A percentile compares a stretch with the other conserved stretches of the same genome.
phyloP scores from a whole-genome alignment of 2,329 filamentous ascomycete species.

The Colletotrichum sp. region DNA sequence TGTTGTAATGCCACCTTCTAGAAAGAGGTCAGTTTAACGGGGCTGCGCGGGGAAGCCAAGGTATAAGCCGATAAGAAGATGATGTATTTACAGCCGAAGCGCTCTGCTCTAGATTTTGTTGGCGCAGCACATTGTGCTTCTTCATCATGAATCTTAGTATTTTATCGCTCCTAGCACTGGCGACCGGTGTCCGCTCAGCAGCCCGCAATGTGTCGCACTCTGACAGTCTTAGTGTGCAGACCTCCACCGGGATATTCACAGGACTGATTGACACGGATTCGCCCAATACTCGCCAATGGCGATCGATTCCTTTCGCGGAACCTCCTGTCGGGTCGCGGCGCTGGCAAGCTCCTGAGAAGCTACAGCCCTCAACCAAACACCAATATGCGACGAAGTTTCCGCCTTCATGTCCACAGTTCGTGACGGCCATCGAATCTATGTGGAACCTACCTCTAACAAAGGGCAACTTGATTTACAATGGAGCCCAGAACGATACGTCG shows the following conservation, averaged over 20 bases:
- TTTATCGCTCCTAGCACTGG: not conserved
- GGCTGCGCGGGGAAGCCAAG: not conserved
- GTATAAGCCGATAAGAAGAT: not conserved
- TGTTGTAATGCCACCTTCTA: not conserved
- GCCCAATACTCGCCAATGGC: conserved; percentile 40
- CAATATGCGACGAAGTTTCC: conserved; percentile 31
- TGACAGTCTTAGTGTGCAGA: conserved; percentile 30
- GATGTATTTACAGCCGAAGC: not conserved
- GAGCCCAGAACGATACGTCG: conserved; percentile 24
- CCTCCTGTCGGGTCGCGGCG: conserved; percentile 34
- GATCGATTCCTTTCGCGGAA: conserved; percentile 41
- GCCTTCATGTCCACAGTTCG: conserved; percentile 38
- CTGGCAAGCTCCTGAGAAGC: conserved; percentile 31
- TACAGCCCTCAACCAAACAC: conserved; percentile 26
- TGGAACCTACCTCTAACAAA: conserved; percentile 27
- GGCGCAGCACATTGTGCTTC: not conserved
- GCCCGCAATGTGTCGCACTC: not conserved
- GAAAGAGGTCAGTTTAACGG: not conserved
- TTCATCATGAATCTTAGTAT: not conserved
- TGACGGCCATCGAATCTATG: conserved; percentile 30
- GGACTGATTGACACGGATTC: conserved; percentile 35
- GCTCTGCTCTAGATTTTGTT: not conserved
- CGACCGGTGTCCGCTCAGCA: not conserved
- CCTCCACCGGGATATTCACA: conserved; percentile 36
- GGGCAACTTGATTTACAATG: conserved; percentile 26